These are phyloP conservation scores for Scopulariopsis brevicaulis DNA, from an alignment of 2,329 filamentous ascomycete genomes.

Conservation along the genomic window DNA sequence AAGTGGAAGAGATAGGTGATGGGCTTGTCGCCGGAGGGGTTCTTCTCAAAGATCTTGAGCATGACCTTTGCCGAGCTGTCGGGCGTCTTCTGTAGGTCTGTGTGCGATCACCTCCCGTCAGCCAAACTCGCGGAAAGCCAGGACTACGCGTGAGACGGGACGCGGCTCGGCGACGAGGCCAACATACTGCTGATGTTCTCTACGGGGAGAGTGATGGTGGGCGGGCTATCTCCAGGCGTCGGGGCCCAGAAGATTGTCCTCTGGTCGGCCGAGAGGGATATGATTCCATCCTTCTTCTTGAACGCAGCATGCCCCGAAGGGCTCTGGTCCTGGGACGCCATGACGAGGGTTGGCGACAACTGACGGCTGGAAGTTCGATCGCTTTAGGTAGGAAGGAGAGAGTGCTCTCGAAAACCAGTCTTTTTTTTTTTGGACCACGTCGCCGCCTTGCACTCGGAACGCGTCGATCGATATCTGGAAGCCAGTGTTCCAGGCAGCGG, in stretches of 20 bases:
- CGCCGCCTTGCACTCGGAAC: background rate
- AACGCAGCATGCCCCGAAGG: constrained; percentile 62
- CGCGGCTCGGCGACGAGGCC: background rate
- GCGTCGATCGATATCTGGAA: background rate
- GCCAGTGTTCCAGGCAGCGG: background rate
- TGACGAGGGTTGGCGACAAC: constrained; percentile 15
- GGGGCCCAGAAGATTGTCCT: constrained; percentile 75
- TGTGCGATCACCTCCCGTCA: background rate
- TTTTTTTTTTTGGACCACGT: background rate
- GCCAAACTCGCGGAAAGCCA: background rate
- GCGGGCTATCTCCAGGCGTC: constrained; percentile 46
- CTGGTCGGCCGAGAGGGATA: constrained; percentile 64
- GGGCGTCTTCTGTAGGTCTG: constrained; percentile 91
- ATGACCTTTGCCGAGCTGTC: constrained; percentile 83
- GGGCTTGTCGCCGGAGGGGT: constrained; percentile 43
- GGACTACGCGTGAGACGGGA: background rate
- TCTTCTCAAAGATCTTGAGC: constrained; percentile 78
- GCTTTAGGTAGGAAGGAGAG: background rate
- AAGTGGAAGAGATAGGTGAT: constrained; percentile 81
- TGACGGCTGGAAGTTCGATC: background rate
- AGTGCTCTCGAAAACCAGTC: background rate
- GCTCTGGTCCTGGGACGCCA: constrained; percentile 28
- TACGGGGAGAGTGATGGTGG: constrained; percentile 59
- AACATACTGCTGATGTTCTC: constrained; percentile 69
- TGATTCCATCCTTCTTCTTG: constrained; percentile 90